Conservation (phyloP, 768 basidiomycete species). For the Russula vinacea region DNA sequence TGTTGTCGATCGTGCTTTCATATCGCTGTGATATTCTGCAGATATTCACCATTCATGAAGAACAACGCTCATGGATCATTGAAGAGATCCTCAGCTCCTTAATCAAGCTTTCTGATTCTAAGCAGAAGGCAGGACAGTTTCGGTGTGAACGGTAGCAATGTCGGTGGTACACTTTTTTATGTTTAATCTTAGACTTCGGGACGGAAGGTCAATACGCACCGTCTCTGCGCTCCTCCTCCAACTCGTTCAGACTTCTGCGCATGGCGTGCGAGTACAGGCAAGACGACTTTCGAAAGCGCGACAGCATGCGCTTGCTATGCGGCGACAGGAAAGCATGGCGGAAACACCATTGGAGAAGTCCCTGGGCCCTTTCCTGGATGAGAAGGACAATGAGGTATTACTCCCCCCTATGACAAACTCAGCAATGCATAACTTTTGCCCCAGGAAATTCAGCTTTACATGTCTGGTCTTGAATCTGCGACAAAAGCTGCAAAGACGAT, state of each 20-base stretch:
- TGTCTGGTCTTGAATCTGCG: constrained; percentile 73
- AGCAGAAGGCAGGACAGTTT: constrained; percentile 87
- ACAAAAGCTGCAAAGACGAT: constrained; percentile 84
- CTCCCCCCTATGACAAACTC: neutral
- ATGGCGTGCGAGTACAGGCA: constrained; percentile 76
- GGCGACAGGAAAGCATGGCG: constrained; percentile 58
- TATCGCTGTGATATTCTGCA: constrained; percentile 37
- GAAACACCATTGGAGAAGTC: constrained; percentile 40
- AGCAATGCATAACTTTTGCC: constrained; percentile 2
- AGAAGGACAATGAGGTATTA: constrained; percentile 61
- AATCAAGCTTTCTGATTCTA: constrained; percentile 85
- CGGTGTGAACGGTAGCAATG: constrained; percentile 47
- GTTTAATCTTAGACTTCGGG: constrained; percentile 61
- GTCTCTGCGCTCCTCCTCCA: constrained; percentile 91
- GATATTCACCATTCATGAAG: constrained; percentile 90
- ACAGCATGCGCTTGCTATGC: constrained; percentile 57
- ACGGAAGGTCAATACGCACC: constrained; percentile 89
- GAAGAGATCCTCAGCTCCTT: constrained; percentile 91
- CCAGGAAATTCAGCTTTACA: constrained; percentile 66
- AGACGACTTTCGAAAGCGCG: constrained; percentile 58
- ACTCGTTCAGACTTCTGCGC: constrained; percentile 92
- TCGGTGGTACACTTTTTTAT: constrained; percentile 11
- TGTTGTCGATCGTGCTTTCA: constrained; percentile 6
- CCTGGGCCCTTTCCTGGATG: constrained; percentile 57
- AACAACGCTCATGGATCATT: constrained; percentile 95